A percentile compares a stretch with the other conserved stretches of the same genome.
Evolutionary conservation across 1,284 basidiomycete genomes (phyloP).

Genomic region (Microbotryomycetes sp.): DNA sequence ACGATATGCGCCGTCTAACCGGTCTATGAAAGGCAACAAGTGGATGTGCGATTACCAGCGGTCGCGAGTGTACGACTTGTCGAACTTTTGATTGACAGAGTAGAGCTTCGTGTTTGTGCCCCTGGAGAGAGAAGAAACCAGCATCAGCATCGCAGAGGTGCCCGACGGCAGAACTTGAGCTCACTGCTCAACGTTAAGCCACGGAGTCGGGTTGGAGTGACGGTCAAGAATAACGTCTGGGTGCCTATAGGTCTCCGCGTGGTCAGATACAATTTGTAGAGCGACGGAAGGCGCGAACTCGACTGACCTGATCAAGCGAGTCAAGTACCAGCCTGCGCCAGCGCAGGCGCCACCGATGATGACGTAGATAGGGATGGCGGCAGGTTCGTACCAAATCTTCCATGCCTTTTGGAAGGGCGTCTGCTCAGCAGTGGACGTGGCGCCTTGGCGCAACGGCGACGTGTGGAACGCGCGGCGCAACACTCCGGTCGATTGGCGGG

Average conservation of each 20-base stretch:
- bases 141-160: no score
- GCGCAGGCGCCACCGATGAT: conserved; percentile 5
- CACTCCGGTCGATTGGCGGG: background rate
- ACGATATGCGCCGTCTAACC: no score
- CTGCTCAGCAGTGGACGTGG: background rate
- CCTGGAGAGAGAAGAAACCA: no score
- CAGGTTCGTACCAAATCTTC: conserved; percentile 25
- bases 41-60: background rate
- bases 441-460: background rate
- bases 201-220: conserved; percentile 2
- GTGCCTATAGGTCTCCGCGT: conserved; percentile 9
- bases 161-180: no score
- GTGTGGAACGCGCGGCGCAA: background rate
- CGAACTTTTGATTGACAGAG: background rate
- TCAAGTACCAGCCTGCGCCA: conserved; percentile 21
- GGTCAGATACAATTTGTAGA: background rate
- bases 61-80: background rate
- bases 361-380: conserved; percentile 18
- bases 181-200: conserved; percentile 21
- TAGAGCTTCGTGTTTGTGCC: background rate
- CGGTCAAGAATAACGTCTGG: conserved; percentile 17
- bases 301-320: background rate
- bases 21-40: no score
- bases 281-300: background rate
- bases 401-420: background rate